Percentiles rank a stretch among this genome's conserved stretches.
These are phyloP conservation scores for Aureobasidium zeae DNA, from an alignment of 2,329 filamentous ascomycete genomes.

Conservation along the genomic window DNA sequence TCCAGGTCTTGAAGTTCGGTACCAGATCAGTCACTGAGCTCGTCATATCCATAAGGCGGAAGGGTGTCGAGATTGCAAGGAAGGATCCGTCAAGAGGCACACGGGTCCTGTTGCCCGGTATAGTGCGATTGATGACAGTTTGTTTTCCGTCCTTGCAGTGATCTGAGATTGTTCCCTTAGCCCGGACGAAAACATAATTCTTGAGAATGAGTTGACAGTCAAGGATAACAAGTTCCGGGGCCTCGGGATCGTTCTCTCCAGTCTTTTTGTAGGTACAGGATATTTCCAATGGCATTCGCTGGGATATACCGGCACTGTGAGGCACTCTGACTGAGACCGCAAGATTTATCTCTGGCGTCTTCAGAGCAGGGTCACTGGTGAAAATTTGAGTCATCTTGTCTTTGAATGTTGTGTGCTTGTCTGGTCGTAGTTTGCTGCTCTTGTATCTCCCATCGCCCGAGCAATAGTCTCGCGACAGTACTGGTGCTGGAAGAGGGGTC, in stretches of 20 bases:
- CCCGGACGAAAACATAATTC: neutral
- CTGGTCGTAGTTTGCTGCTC: conserved; percentile 3
- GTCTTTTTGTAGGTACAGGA: neutral
- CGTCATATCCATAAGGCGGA: neutral
- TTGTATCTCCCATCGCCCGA: conserved; percentile 3
- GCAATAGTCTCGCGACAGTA: neutral
- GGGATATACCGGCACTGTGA: neutral
- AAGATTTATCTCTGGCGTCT: conserved; percentile 5
- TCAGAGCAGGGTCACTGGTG: neutral
- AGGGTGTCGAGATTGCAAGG: neutral
- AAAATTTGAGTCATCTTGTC: conserved; percentile 11
- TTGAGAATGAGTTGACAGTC: conserved; percentile 1
- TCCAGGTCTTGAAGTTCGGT: conserved; percentile 6
- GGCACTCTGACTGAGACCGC: neutral
- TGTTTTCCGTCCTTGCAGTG: neutral
- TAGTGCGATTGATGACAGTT: neutral
- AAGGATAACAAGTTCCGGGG: neutral
- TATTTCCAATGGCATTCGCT: neutral
- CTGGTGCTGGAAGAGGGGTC: neutral
- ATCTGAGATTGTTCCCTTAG: neutral
- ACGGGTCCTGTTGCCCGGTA: neutral
- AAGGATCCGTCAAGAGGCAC: conserved; percentile 2
- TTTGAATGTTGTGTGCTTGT: conserved; percentile 5
- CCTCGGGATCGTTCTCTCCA: conserved; percentile 2
- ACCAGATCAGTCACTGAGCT: neutral